phyloP scores from a whole-genome alignment of 768 basidiomycete genomes.

The Tylopilus sp. region DNA sequence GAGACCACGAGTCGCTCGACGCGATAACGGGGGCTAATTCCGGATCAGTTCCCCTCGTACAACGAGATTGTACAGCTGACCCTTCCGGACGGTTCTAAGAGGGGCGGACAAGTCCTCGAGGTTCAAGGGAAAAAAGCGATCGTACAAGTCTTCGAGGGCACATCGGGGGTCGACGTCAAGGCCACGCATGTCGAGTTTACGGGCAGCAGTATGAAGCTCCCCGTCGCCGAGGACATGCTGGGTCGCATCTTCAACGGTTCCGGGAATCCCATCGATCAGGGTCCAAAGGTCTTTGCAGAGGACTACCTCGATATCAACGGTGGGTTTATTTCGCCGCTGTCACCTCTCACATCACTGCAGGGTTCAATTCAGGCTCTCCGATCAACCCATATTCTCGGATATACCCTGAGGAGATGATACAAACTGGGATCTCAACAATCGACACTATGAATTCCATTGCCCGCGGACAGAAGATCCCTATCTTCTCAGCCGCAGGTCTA shows the following conservation, averaged over 20 bases:
- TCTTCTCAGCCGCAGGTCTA: conserved; percentile 97
- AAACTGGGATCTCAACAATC: conserved; percentile 99
- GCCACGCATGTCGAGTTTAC: conserved; percentile 97
- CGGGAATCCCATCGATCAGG: conserved; percentile 96
- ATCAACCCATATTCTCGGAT: conserved; percentile 98
- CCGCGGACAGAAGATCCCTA: conserved; percentile 99
- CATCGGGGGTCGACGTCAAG: conserved; percentile 95
- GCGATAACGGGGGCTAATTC: conserved; percentile 12
- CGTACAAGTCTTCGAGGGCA: conserved; percentile 99
- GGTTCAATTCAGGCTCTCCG: conserved; percentile 69
- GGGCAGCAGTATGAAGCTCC: conserved; percentile 97
- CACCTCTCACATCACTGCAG: conserved; percentile 10
- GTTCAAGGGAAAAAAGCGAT: conserved; percentile 99
- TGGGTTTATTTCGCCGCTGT: conserved; percentile 34
- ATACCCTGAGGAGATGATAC: conserved; percentile 99
- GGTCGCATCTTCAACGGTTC: conserved; percentile 99
- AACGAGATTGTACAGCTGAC: conserved; percentile 98
- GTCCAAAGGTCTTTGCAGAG: conserved; percentile 98
- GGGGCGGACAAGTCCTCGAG: conserved; percentile 97
- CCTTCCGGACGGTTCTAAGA: conserved; percentile 89
- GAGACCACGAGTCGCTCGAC: conserved; percentile 18
- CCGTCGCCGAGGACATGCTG: conserved; percentile 98
- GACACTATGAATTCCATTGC: conserved; percentile 99
- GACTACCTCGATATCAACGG: conserved; percentile 99
- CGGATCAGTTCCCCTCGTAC: conserved; percentile 85